phyloP scores from a whole-genome alignment of 805 yeast genomes.

The Spencermartinsiella europaea region DNA sequence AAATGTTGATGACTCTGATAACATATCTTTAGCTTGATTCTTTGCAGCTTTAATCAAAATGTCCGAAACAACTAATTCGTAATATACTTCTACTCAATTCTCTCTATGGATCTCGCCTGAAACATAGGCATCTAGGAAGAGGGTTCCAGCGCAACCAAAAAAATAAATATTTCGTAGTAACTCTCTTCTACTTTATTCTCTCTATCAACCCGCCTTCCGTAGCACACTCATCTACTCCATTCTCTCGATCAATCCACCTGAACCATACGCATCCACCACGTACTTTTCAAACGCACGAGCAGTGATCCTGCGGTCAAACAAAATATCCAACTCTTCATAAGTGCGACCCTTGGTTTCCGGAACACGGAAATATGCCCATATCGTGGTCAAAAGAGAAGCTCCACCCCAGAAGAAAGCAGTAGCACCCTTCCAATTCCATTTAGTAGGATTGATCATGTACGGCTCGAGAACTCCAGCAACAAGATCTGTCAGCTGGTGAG shows the following conservation, averaged over 20 bases:
- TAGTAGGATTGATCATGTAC: conserved; percentile 43
- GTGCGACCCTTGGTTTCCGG: conserved; percentile 58
- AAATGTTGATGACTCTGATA: no score
- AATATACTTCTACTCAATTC: no score
- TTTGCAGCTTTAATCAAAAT: no score
- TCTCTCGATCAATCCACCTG: not conserved
- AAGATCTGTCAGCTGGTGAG: conserved; percentile 18
- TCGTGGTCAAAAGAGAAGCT: conserved; percentile 26
- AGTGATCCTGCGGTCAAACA: conserved; percentile 36
- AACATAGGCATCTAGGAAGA: no score
- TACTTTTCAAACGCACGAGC: conserved; percentile 23
- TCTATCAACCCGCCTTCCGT: no score
- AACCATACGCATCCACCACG: not conserved
- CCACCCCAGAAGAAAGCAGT: conserved; percentile 45
- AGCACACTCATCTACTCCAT: not conserved
- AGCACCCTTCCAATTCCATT: conserved; percentile 44
- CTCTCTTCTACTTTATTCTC: no score
- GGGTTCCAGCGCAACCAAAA: no score
- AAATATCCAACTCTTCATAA: conserved; percentile 51
- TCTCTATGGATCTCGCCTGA: no score
- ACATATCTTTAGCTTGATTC: no score
- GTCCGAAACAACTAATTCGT: no score
- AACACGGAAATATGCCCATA: conserved; percentile 46
- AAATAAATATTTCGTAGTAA: no score
- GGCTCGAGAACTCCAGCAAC: conserved; percentile 29